Percentiles rank a stretch among this genome's conserved stretches.
Conservation (phyloP, 176 grass and related monocot species). For the Avena eriantha region DNA sequence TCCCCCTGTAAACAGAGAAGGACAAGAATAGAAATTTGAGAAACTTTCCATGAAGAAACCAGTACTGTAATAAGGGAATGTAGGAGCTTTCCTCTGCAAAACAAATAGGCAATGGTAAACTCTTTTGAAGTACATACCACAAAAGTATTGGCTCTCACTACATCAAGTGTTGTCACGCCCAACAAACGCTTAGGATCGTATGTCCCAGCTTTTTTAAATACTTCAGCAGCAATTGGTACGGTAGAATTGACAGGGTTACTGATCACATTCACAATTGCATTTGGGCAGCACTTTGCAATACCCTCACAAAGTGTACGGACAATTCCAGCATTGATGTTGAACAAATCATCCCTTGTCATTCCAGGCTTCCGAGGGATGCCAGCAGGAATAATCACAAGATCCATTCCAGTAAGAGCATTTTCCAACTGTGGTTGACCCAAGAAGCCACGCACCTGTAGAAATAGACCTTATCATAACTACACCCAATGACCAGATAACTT, state of each 20-base stretch:
- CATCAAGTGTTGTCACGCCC: slow-evolving; percentile 94
- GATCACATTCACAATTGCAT: slow-evolving; percentile 87
- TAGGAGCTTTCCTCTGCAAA: neutral
- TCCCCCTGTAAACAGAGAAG: slow-evolving; percentile 61
- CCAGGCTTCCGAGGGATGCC: slow-evolving; percentile 87
- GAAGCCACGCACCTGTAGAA: slow-evolving; percentile 79
- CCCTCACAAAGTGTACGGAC: slow-evolving; percentile 85
- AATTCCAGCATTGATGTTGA: slow-evolving; percentile 98
- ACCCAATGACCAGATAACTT: neutral
- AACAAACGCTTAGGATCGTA: slow-evolving; percentile 79
- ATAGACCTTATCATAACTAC: slow-evolving; percentile 22
- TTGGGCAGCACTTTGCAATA: slow-evolving; percentile 76
- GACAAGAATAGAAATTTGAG: slow-evolving; percentile 25
- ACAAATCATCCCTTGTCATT: slow-evolving; percentile 96
- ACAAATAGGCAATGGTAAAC: neutral
- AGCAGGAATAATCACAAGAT: slow-evolving; percentile 92
- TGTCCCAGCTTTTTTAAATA: slow-evolving; percentile 86
- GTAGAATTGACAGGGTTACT: slow-evolving; percentile 98
- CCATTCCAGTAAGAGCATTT: slow-evolving; percentile 84
- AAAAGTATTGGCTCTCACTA: slow-evolving; percentile 95
- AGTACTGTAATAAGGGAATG: neutral
- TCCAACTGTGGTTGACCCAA: slow-evolving; percentile 79
- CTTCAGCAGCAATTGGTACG: slow-evolving; percentile 83
- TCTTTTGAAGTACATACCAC: slow-evolving; percentile 60
- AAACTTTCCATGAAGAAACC: slow-evolving; percentile 8